Evolutionary conservation across 306 rosid species (phyloP).

Genomic region (Gleditsia sinensis): DNA sequence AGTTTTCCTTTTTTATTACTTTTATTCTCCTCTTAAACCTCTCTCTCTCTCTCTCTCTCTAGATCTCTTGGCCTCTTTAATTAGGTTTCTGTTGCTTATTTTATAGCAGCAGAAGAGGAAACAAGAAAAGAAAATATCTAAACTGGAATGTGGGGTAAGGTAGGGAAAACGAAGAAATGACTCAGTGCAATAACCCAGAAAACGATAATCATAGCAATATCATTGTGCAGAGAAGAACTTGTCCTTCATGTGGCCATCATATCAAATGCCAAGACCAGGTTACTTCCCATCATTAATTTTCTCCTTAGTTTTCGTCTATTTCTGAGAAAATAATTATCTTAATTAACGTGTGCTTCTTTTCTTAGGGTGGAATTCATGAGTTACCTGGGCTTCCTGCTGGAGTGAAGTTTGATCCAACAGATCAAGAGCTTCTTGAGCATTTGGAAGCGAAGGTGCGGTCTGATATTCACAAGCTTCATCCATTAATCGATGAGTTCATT

Average conservation of each 20-base stretch:
- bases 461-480: slow-evolving; percentile 67
- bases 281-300: no score
- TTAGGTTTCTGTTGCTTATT: slow-evolving; percentile 29
- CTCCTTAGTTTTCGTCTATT: no score
- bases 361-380: slow-evolving; percentile 51
- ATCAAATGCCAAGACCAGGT: slow-evolving; percentile 74
- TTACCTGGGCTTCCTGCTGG: slow-evolving; percentile 79
- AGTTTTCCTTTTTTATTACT: slow-evolving; percentile 45
- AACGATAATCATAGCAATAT: slow-evolving; percentile 36
- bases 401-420: slow-evolving; percentile 84
- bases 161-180: slow-evolving; percentile 47
- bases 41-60: slow-evolving; percentile 21
- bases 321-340: background rate
- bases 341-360: background rate
- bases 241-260: slow-evolving; percentile 76
- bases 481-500: slow-evolving; percentile 74
- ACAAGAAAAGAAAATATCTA: slow-evolving; percentile 33
- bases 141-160: slow-evolving; percentile 44
- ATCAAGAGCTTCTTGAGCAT: slow-evolving; percentile 76
- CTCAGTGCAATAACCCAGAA: slow-evolving; percentile 38
- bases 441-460: slow-evolving; percentile 68
- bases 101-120: slow-evolving; percentile 35
- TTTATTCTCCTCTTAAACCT: slow-evolving; percentile 35
- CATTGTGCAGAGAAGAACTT: slow-evolving; percentile 51
- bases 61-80: background rate